Evolutionary conservation across 1,284 basidiomycete genomes (phyloP), one percentile per base, ranked within the genome.

Genomic region (Rhodofomes roseus): DNA sequence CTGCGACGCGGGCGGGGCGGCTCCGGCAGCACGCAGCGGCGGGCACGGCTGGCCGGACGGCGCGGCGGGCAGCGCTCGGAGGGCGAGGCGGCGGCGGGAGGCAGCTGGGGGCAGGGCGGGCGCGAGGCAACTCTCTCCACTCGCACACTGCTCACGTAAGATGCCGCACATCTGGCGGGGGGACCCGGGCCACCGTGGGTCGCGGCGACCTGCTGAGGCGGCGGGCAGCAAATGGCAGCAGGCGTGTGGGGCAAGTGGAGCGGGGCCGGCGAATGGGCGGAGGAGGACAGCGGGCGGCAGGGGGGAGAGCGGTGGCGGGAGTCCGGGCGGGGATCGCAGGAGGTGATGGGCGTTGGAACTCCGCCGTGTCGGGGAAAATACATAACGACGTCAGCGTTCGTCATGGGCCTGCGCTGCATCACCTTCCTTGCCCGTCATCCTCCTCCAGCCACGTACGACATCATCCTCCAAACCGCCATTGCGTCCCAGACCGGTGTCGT

Each of bases 341-440:
- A 61, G 56, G 66, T 63, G 68, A 66, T 62, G 62, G 60, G 53
- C 41, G 66, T 67, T 72, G 53, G 66, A 67, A 68, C 70, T 71
- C 71, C 71, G 71, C 70, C 59, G 58, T 65, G 65, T 68, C 62
- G 63, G 65, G 58, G 64, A 69, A 52, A 69, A 69, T 68, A 73
- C 69, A 69, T 65, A 67, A 66, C 71, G 71, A 72, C 69, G 69
- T 72, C 71, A 72, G 71, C 68, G 64, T 67, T 72, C 71, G 71
- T 72, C 70, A 72, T 72, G 62, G 62, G 59, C 57, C 61, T 65
- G 57, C 56, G 62, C 23, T 56, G 36, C 59, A 62, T 56, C 63
- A 58, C 62, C 62, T 64, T 64, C 66, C 62, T 63, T 63, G 63
- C 65, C 67, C 69, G 63, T 64, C 65, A 62, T 60, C 63, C 59